A percentile compares a stretch with the other conserved stretches of the same genome.
phyloP scores from a whole-genome alignment of 2,329 filamentous ascomycete genomes.

The Trichothecium roseum region DNA sequence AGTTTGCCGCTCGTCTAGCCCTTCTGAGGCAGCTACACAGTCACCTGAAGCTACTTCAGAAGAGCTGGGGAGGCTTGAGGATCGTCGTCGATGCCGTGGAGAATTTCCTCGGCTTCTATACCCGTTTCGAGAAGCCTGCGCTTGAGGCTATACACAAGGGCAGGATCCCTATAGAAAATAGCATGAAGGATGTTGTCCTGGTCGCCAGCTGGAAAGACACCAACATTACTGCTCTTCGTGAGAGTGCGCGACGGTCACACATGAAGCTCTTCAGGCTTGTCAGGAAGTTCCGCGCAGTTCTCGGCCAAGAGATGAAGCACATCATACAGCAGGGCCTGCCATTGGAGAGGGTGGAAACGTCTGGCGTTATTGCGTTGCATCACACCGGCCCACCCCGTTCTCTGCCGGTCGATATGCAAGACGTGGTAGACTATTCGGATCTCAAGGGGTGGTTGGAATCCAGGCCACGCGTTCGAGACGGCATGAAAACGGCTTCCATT shows the following conservation, averaged over 20 bases:
- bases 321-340: slow-evolving; percentile 52
- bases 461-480: slow-evolving; percentile 68
- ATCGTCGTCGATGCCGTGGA: slow-evolving; percentile 54
- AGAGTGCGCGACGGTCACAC: slow-evolving; percentile 85
- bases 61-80: slow-evolving; percentile 47
- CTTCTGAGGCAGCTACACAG: slow-evolving; percentile 56
- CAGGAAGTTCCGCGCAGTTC: slow-evolving; percentile 72
- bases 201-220: slow-evolving; percentile 97
- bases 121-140: slow-evolving; percentile 58
- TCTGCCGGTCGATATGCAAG: too few species aligned
- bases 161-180: slow-evolving; percentile 72
- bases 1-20: slow-evolving; percentile 62
- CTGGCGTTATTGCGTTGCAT: background rate
- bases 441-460: too few species aligned
- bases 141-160: slow-evolving; percentile 55
- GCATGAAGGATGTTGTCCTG: slow-evolving; percentile 86
- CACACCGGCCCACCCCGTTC: background rate
- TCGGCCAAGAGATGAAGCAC: slow-evolving; percentile 64
- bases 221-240: slow-evolving; percentile 79
- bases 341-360: slow-evolving; percentile 23
- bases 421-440: too few species aligned
- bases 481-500: slow-evolving; percentile 57
- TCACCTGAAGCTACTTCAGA: slow-evolving; percentile 52
- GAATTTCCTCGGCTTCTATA: slow-evolving; percentile 70
- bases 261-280: slow-evolving; percentile 86